phyloP scores from a whole-genome alignment of 139 green algal genomes.

The Asterochloris erici region DNA sequence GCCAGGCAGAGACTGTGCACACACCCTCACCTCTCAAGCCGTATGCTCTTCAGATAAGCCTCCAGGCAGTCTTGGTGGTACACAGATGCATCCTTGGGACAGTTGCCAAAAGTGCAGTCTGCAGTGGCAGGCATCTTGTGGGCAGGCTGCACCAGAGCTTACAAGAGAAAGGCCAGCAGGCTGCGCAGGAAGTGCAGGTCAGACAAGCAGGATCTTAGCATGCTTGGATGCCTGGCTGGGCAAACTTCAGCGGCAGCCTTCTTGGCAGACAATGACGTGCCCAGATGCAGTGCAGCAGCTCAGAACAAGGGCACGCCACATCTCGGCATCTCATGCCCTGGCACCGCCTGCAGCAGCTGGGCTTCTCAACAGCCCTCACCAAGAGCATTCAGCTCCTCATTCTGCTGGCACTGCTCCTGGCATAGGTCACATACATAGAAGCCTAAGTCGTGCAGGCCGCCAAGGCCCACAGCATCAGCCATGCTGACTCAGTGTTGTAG shows the following conservation, averaged over 20 bases:
- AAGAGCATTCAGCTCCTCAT: slow-evolving; percentile 76
- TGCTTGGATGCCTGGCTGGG: too few relatives aligned
- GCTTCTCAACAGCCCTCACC: background rate
- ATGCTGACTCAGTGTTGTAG: background rate
- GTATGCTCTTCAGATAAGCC: slow-evolving; percentile 70
- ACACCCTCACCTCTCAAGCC: slow-evolving; percentile 57
- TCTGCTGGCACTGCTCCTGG: slow-evolving; percentile 53
- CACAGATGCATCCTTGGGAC: slow-evolving; percentile 38
- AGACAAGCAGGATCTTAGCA: background rate
- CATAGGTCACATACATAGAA: slow-evolving; percentile 70
- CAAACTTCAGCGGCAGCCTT: too few relatives aligned
- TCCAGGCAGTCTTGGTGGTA: slow-evolving; percentile 91
- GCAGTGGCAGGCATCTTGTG: background rate
- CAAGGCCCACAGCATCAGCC: slow-evolving; percentile 14
- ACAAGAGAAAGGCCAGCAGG: background rate
- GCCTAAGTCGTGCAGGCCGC: slow-evolving; percentile 30
- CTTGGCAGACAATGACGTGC: too few relatives aligned
- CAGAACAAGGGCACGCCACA: too few relatives aligned
- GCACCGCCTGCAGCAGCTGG: background rate
- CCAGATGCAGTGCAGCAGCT: too few relatives aligned
- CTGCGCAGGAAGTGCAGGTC: background rate
- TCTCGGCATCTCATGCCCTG: background rate
- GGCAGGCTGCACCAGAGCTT: background rate
- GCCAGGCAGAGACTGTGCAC: background rate
- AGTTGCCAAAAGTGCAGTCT: slow-evolving; percentile 74